Evolutionary conservation across 163 green algal genomes (phyloP).

Genomic region (Trebouxia gelatinosa): DNA sequence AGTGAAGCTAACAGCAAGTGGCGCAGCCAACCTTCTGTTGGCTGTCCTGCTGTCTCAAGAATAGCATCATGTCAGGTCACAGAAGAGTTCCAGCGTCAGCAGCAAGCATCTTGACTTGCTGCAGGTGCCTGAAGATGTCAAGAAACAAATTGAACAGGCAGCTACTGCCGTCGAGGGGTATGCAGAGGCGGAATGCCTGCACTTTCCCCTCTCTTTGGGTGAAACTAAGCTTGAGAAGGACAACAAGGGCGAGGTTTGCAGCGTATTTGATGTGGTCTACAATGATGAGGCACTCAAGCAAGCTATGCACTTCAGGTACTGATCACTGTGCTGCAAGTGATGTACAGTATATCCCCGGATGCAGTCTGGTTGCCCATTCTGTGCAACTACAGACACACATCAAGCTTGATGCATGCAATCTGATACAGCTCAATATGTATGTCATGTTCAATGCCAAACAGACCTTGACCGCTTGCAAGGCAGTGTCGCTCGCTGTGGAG

Average conservation of each 20-base stretch:
- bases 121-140: conserved; percentile 29
- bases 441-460: no score
- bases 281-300: conserved; percentile 37
- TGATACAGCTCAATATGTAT: no score
- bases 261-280: conserved; percentile 47
- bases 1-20: not conserved
- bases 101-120: not conserved
- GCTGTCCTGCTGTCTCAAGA: no score
- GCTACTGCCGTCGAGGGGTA: not conserved
- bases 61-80: no score
- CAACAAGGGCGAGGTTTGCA: conserved; percentile 42
- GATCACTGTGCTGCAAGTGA: not conserved
- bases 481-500: not conserved
- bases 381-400: not conserved
- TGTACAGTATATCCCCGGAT: not conserved
- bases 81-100: not conserved
- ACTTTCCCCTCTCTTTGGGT: conserved; percentile 46
- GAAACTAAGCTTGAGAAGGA: conserved; percentile 38
- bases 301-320: conserved; percentile 30
- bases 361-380: not conserved
- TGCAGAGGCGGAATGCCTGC: conserved; percentile 25
- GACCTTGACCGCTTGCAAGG: no score
- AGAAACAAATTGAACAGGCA: conserved; percentile 15
- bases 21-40: not conserved
- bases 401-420: not conserved